Percentiles rank a stretch among this genome's conserved stretches.
Conservation (phyloP, 352 stramenopile genomes). For the Phytophthora vignae region DNA sequence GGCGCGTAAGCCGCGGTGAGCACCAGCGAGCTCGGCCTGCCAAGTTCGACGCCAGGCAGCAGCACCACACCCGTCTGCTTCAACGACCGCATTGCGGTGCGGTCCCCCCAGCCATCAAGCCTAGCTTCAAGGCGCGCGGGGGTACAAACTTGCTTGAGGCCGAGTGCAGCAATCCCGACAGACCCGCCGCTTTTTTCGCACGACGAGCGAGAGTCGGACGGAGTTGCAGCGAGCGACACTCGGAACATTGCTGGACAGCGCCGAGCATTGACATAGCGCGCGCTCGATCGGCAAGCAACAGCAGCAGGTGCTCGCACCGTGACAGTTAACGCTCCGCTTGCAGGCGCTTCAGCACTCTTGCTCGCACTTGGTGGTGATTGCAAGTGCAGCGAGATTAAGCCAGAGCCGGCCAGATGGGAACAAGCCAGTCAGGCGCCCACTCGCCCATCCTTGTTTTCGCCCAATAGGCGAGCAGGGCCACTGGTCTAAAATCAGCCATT, state of each 20-base stretch:
- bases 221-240: not conserved
- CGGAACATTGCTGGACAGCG: conserved; percentile 1
- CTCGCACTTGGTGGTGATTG: not conserved
- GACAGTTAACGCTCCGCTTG: not conserved
- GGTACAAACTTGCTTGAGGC: no score
- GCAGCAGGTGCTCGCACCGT: not conserved
- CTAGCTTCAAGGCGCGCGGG: no score
- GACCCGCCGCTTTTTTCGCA: not conserved
- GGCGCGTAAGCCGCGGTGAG: not conserved
- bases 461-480: not conserved
- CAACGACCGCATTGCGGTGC: not conserved
- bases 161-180: not conserved
- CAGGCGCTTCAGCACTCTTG: not conserved
- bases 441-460: not conserved
- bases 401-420: conserved; percentile 11
- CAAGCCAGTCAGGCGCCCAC: conserved; percentile 17
- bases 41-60: conserved; percentile 1
- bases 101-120: no score
- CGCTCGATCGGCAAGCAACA: not conserved
- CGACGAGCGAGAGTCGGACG: conserved; percentile 1
- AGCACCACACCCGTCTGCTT: conserved; percentile 13
- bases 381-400: conserved; percentile 15
- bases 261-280: not conserved
- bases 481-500: not conserved
- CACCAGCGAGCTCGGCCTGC: not conserved